phyloP scores from a whole-genome alignment of 805 yeast genomes.

The Candida xyloterini region DNA sequence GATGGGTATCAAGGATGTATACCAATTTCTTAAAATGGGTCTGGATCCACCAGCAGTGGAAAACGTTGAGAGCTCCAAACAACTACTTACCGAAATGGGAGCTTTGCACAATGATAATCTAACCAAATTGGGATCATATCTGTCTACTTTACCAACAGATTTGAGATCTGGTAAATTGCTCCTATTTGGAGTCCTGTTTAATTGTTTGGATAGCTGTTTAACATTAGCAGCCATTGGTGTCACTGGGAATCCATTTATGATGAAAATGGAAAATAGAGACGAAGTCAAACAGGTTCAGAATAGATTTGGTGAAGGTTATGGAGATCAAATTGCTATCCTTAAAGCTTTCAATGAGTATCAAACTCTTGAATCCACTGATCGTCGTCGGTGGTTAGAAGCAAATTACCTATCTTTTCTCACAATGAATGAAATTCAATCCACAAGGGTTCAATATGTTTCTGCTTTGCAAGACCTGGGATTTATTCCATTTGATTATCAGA shows the following conservation, averaged over 20 bases:
- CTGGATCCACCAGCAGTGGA: constrained; percentile 72
- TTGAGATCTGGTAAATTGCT: constrained; percentile 80
- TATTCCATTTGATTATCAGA: constrained; percentile 51
- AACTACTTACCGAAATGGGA: constrained; percentile 64
- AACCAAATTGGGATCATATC: constrained; percentile 75
- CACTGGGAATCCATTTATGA: constrained; percentile 70
- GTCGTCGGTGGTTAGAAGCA: constrained; percentile 48
- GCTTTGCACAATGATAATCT: constrained; percentile 53
- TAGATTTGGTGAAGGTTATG: constrained; percentile 48
- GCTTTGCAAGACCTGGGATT: constrained; percentile 79
- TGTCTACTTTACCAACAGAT: constrained; percentile 84
- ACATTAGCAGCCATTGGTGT: constrained; percentile 77
- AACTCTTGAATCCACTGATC: constrained; percentile 26
- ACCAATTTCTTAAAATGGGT: constrained; percentile 66
- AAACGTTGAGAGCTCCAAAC: constrained; percentile 50
- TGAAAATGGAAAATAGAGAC: constrained; percentile 61
- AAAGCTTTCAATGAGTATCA: constrained; percentile 57
- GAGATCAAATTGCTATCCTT: constrained; percentile 72
- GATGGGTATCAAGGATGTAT: constrained; percentile 78
- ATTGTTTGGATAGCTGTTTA: constrained; percentile 73
- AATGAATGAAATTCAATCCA: constrained; percentile 67
- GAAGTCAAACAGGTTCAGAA: constrained; percentile 48
- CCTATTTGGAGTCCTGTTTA: constrained; percentile 77
- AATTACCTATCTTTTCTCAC: constrained; percentile 61
- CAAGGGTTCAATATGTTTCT: constrained; percentile 66